Percentiles rank a stretch among this genome's conserved stretches.
Conservation (phyloP, 257 asterid species). For the Penstemon barbatus region DNA sequence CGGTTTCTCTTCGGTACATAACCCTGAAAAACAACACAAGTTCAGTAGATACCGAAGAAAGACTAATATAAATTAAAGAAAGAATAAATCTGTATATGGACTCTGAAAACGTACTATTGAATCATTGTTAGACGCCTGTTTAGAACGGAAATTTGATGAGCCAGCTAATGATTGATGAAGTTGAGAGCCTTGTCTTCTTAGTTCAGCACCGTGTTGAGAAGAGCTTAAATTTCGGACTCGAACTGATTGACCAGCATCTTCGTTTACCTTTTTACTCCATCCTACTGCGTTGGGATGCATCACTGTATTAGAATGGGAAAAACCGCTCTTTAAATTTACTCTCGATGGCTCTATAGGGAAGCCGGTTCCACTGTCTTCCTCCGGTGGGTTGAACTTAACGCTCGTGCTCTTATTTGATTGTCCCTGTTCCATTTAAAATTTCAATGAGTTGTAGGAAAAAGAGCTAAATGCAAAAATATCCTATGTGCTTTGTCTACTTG, state of each 20-base stretch:
- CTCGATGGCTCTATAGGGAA: no score
- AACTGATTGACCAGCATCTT: constrained; percentile 40
- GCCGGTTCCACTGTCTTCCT: constrained; percentile 25
- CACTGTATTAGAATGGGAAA: constrained; percentile 60
- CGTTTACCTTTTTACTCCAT: constrained; percentile 37
- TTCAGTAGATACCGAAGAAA: constrained; percentile 20
- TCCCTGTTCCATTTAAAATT: constrained; percentile 27
- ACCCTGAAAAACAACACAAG: constrained; percentile 31
- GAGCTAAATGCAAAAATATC: no score
- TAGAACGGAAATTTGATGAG: constrained; percentile 32
- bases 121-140: constrained; percentile 32
- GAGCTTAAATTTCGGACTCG: constrained; percentile 29
- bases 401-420: constrained; percentile 44
- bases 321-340: constrained; percentile 31
- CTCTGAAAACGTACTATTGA: constrained; percentile 36
- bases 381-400: constrained; percentile 45
- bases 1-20: constrained; percentile 43
- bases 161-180: constrained; percentile 31
- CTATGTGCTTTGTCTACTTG: no score
- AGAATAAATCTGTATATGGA: background rate
- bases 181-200: constrained; percentile 41
- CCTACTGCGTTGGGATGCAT: constrained; percentile 63
- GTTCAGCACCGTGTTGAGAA: constrained; percentile 32
- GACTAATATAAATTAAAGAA: background rate
- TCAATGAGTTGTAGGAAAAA: no score